Base-by-base conservation (phyloP, 2,329 filamentous ascomycete genomes). In the Xylariaceae sp. region DNA sequence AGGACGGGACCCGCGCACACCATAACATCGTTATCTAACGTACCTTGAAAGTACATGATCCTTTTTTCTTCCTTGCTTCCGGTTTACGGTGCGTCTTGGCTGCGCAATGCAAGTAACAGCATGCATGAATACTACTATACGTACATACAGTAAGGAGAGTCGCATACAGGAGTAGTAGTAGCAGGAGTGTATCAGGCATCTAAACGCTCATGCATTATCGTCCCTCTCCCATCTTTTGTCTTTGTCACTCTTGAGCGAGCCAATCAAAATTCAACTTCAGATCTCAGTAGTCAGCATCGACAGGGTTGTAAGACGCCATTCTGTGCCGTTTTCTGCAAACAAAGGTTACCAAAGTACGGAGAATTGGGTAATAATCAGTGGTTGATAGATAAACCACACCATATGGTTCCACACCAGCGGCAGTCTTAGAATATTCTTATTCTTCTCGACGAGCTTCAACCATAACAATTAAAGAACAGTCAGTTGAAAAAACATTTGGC, bases 301-400 rank as follows among this genome's bases (percentile, higher is more conserved):
- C 54, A 53, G 51, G 51, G 47, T 56, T 37, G 41, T 9, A 12
- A n/a, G 45, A 26, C 60, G 47, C 53, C 57, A 56, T 60, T 28
- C 52, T 36, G 24, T 41, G 51, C 39, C 46, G 52, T 51, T 51
- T 49, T 41, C 40, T 49, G 37, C 47, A 46, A 51, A 23, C 47
- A 33, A 44, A 39, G 24, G 40, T 21, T 34, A 40, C 47, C 46
- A 51, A 39, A 17, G 16, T 11, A 53, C 39, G 44, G 45, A 40
- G n/a, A n/a, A n/a, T n/a, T n/a, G n/a, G n/a, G n/a, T n/a, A 34
- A 54, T 21, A 26, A 26, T 53, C 31, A 34, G 49, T 57, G 41
- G 53, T 28, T 48, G 56, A 56, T 52, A 46, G 51, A 59, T 29
- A 49, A 41, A 58, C 48, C 46, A 53, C 24, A 45, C 26, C 41